phyloP scores from a whole-genome alignment of 2,329 filamentous ascomycete genomes.

The Alternaria arborescens region DNA sequence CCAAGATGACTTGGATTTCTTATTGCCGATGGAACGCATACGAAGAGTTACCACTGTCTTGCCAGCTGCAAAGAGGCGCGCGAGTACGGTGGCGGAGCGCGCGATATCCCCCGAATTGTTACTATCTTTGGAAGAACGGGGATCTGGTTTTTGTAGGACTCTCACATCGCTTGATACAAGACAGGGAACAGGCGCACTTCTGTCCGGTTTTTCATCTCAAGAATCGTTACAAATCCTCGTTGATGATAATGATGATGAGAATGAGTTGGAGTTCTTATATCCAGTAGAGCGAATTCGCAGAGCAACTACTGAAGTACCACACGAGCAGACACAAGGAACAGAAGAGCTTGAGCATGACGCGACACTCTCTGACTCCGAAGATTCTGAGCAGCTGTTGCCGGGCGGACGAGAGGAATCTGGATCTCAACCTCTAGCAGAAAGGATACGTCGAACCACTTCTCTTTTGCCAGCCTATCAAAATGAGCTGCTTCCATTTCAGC shows the following conservation, averaged over 20 bases:
- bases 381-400: background rate
- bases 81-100: background rate
- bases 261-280: background rate
- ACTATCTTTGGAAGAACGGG: background rate
- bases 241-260: background rate
- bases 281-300: background rate
- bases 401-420: background rate
- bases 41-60: background rate
- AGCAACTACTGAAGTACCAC: background rate
- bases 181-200: background rate
- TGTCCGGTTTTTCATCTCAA: too few species aligned
- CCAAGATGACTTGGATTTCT: background rate
- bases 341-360: background rate
- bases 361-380: background rate
- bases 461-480: background rate
- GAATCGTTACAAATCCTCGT: too few species aligned
- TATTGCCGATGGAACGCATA: background rate
- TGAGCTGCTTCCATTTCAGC: background rate
- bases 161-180: background rate
- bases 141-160: too few species aligned
- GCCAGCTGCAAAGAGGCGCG: background rate
- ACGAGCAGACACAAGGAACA: background rate
- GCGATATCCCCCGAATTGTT: background rate
- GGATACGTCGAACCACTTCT: background rate
- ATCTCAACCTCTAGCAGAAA: background rate